A percentile compares a stretch with the other conserved stretches of the same genome.
These are phyloP conservation scores for Vitellaria paradoxa DNA, from an alignment of 179 eudicot genomes.

Conservation along the genomic window DNA sequence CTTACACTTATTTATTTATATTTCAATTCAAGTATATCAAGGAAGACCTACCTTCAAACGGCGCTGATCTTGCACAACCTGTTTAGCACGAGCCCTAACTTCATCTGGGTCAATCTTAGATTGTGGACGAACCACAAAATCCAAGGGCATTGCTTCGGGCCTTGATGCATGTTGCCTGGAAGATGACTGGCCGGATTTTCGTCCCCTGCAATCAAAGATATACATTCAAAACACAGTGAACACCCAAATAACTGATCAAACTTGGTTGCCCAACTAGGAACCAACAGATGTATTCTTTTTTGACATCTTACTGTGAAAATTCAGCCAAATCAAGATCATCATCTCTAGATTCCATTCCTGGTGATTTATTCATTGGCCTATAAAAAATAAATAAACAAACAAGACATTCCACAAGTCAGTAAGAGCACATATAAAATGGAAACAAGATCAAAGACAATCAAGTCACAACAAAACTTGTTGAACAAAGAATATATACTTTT, in stretches of 20 bases:
- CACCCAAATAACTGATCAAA: neutral
- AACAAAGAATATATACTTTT: constrained; percentile 36
- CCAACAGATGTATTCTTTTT: neutral
- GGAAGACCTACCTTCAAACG: constrained; percentile 62
- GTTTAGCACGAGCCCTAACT: constrained; percentile 79
- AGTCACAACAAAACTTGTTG: neutral
- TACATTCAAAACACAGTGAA: neutral
- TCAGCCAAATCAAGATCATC: constrained; percentile 76
- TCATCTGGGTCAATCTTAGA: constrained; percentile 91
- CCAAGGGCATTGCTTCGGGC: constrained; percentile 90
- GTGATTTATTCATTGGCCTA: constrained; percentile 52
- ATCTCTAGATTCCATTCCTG: constrained; percentile 69
- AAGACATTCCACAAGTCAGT: neutral
- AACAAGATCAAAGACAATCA: neutral
- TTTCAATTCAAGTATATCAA: neutral
- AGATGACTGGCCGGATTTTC: constrained; percentile 67
- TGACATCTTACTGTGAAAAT: constrained; percentile 55
- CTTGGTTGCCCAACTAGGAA: neutral
- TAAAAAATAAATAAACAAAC: neutral
- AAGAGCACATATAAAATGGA: neutral
- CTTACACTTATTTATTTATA: too few relatives aligned
- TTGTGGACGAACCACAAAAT: constrained; percentile 80
- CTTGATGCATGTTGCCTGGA: constrained; percentile 61
- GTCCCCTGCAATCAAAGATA: constrained; percentile 39
- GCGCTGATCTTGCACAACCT: constrained; percentile 68